Evolutionary conservation across 1,284 basidiomycete genomes (phyloP).

Genomic region (Ceratobasidium sp.): DNA sequence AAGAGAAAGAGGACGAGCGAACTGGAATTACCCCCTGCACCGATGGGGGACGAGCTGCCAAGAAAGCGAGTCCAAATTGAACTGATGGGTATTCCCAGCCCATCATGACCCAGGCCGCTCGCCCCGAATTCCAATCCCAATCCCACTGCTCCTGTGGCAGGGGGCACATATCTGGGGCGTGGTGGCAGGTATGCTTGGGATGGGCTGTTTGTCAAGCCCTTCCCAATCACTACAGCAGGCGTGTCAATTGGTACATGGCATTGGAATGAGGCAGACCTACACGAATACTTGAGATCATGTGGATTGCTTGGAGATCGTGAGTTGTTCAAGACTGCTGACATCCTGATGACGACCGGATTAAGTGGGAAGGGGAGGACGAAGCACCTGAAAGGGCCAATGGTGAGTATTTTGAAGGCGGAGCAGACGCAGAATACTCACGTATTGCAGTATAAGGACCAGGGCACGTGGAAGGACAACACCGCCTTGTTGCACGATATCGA

Average conservation of each 20-base stretch:
- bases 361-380: neutral
- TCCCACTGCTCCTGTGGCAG: neutral
- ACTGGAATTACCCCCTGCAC: neutral
- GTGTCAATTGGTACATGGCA: constrained; percentile 10
- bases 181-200: neutral
- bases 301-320: constrained; percentile 13
- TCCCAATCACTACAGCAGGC: constrained; percentile 21
- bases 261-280: neutral
- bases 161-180: neutral
- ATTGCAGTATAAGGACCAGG: constrained; percentile 8
- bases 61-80: neutral
- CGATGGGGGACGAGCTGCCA: neutral
- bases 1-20: neutral
- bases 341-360: constrained; percentile 39
- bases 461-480: constrained; percentile 9
- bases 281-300: neutral
- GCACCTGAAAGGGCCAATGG: too few relatives aligned
- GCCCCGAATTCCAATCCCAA: neutral
- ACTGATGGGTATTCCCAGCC: neutral
- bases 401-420: neutral
- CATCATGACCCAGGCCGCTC: neutral
- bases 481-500: constrained; percentile 11
- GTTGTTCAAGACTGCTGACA: constrained; percentile 13
- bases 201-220: constrained; percentile 19
- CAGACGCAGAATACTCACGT: neutral